phyloP scores from a whole-genome alignment of 2,329 filamentous ascomycete genomes.

The Pseudogymnoascus sp. region DNA sequence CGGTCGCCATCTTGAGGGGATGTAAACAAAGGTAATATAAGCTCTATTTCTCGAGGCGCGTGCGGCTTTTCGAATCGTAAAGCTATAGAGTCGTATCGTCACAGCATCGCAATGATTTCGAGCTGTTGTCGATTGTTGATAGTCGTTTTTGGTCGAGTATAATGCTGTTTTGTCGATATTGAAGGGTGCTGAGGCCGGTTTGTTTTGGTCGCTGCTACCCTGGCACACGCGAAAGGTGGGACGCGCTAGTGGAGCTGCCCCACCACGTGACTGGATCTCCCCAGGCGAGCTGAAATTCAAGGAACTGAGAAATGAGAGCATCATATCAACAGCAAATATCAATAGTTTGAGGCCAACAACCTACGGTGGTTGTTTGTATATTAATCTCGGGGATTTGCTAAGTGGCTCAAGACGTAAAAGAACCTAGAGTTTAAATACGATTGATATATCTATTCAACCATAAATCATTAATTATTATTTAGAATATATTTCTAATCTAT shows the following conservation, averaged over 20 bases:
- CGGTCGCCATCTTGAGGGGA: slow-evolving; percentile 22
- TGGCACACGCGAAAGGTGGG: slow-evolving; percentile 5
- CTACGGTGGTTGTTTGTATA: background rate
- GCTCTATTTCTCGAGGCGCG: background rate
- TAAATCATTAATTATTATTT: background rate
- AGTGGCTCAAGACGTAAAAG: background rate
- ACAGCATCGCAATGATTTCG: slow-evolving; percentile 1
- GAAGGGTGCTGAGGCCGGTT: background rate
- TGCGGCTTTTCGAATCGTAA: background rate
- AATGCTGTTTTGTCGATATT: background rate
- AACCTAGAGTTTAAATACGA: background rate
- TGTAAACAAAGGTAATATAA: slow-evolving; percentile 6
- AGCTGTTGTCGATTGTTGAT: slow-evolving; percentile 1
- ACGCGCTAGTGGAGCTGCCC: background rate
- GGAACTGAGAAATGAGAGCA: background rate
- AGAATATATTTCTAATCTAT: background rate
- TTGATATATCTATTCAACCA: background rate
- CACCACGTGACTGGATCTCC: background rate
- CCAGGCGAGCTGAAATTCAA: background rate
- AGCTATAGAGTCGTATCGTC: background rate
- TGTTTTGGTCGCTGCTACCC: slow-evolving; percentile 7
- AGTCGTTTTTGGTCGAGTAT: slow-evolving; percentile 2
- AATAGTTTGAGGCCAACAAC: background rate
- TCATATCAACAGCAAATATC: background rate
- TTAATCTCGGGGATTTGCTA: too few species aligned